These are phyloP conservation scores for Graphium sp. DNA, from an alignment of 2,329 filamentous ascomycete species.

Conservation along the genomic window DNA sequence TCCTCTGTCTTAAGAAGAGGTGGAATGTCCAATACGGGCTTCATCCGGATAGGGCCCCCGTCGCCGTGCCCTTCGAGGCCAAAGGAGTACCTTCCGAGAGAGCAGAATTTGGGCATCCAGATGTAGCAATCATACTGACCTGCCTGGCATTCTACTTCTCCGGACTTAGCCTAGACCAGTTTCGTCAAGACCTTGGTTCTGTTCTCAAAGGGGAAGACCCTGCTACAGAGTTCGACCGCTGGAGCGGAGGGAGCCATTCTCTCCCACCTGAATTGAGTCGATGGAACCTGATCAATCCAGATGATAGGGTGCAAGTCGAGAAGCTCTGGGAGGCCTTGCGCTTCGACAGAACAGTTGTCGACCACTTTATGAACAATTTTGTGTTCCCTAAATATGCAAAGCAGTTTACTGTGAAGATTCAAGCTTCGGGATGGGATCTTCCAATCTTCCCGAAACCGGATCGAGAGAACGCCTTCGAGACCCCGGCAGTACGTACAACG, in stretches of 20 bases:
- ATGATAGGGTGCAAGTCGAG: conserved; percentile 31
- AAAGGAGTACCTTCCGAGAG: conserved; percentile 47
- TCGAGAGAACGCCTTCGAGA: too few species aligned
- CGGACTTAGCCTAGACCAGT: conserved; percentile 30
- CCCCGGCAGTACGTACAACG: conserved; percentile 30
- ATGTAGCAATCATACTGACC: conserved; percentile 49
- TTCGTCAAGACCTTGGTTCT: conserved; percentile 28
- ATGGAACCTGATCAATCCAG: conserved; percentile 41
- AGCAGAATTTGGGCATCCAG: conserved; percentile 51
- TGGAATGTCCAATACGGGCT: conserved; percentile 53
- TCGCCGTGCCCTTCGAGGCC: conserved; percentile 50
- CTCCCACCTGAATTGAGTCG: conserved; percentile 28
- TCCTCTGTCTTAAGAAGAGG: conserved; percentile 41
- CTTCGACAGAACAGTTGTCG: conserved; percentile 29
- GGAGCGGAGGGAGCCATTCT: conserved; percentile 18
- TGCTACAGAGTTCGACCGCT: conserved; percentile 33
- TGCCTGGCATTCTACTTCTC: conserved; percentile 51
- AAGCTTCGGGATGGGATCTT: conserved; percentile 53
- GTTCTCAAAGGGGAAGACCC: conserved; percentile 40
- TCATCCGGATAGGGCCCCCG: conserved; percentile 32
- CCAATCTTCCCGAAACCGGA: conserved; percentile 28
- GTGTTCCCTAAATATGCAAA: conserved; percentile 50
- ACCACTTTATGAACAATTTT: conserved; percentile 45
- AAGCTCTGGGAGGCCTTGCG: conserved; percentile 33
- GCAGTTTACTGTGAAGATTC: conserved; percentile 45